These are phyloP conservation scores for Pseudogymnoascus sp. DNA, from an alignment of 2,329 filamentous ascomycete genomes.

Conservation along the genomic window DNA sequence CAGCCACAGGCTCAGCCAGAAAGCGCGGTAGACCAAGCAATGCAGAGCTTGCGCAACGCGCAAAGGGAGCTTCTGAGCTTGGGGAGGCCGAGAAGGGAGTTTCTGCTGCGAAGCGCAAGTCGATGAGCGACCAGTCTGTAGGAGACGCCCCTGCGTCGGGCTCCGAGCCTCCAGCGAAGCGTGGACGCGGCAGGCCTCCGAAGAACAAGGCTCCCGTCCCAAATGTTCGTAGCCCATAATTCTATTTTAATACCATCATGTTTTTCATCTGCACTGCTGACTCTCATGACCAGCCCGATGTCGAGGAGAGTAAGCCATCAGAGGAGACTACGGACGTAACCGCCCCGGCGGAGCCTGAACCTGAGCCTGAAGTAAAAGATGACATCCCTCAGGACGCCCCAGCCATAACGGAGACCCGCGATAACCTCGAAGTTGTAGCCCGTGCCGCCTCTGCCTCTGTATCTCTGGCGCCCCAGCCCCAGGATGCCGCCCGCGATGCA, in stretches of 20 bases:
- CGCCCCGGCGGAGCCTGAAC: background rate
- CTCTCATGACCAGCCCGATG: background rate
- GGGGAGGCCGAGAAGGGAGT: background rate
- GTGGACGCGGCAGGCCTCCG: conserved; percentile 4
- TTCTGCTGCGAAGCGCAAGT: background rate
- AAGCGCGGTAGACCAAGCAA: conserved; percentile 13
- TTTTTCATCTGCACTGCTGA: background rate
- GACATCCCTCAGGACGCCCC: background rate
- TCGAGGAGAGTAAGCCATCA: background rate
- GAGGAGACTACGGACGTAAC: background rate
- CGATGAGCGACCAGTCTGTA: background rate
- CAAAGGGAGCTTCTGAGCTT: conserved; percentile 5
- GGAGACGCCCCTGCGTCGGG: background rate
- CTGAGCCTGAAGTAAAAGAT: background rate
- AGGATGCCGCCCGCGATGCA: background rate
- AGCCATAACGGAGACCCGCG: background rate
- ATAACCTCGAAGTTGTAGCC: background rate
- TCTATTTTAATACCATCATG: background rate
- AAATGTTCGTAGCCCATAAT: conserved; percentile 6
- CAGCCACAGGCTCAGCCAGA: background rate
- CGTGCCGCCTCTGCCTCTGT: background rate
- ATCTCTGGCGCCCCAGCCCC: background rate
- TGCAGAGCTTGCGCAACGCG: conserved; percentile 10
- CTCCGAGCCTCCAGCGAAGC: conserved; percentile 1
- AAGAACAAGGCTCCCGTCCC: background rate